Evolutionary conservation across 73 alveolate genomes (phyloP).

Genomic region (Tetrahymena malaccensis): DNA sequence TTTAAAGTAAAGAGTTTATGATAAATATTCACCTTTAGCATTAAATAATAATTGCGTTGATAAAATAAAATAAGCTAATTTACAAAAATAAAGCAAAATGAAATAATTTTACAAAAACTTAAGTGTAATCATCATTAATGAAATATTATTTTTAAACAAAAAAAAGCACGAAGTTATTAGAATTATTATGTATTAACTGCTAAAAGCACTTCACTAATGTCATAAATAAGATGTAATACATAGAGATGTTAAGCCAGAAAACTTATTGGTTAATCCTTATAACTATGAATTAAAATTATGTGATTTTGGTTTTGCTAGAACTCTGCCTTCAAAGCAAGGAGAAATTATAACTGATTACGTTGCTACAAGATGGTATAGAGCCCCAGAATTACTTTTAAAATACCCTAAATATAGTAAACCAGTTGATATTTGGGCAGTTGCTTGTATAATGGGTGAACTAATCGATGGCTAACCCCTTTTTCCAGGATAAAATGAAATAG

Average conservation of each 20-base stretch:
- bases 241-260: constrained; percentile 40
- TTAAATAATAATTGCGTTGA: too few relatives aligned
- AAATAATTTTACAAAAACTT: background rate
- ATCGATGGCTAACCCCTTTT: constrained; percentile 91
- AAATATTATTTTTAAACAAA: too few relatives aligned
- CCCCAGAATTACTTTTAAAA: constrained; percentile 26
- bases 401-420: constrained; percentile 56
- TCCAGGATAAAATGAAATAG: constrained; percentile 92
- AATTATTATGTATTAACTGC: background rate
- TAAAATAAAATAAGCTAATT: background rate
- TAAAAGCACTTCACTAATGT: constrained; percentile 18
- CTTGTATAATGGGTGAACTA: constrained; percentile 94
- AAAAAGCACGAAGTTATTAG: background rate
- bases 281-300: constrained; percentile 57
- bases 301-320: constrained; percentile 84
- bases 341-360: constrained; percentile 36
- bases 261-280: constrained; percentile 12
- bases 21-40: too few relatives aligned
- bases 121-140: background rate
- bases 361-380: constrained; percentile 43
- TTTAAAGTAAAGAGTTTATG: too few relatives aligned
- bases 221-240: constrained; percentile 27
- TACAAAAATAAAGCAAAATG: background rate
- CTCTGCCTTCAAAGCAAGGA: background rate
- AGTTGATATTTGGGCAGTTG: constrained; percentile 92